Base-by-base conservation (phyloP, 2,329 filamentous ascomycete species). In the Fusarium verticillioides region DNA sequence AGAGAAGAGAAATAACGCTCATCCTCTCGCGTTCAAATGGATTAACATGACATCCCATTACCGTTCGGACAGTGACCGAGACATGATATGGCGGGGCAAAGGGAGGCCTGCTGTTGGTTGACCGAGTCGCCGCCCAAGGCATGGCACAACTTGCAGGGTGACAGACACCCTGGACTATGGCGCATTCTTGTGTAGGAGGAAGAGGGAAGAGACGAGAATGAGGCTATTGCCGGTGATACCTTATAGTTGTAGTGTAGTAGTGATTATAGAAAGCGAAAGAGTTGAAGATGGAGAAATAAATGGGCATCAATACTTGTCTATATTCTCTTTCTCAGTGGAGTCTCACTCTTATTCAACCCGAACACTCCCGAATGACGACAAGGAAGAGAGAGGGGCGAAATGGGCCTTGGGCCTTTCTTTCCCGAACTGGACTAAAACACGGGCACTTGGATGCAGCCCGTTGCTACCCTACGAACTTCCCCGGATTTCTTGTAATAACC, bases 41-140 rank as follows among this genome's bases (percentile, higher is more conserved):
- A 69, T 72, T 68, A 60, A 64, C 72, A 75, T 70, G 70, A 74
- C 70, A 73, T 57, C 21, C 28, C 53, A 66, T 68, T 73, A 61
- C 58, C 50, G 53, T 73, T 78, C 75, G 75, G 75, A 77, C 65
- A 68, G 74, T 77, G 75, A 77, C 75, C 75, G 75, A 77, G 75
- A 75, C 56, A 63, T 44, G 61, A 71, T 43, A 66, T 65, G 57
- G 63, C 73, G 67, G 74, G 66, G 64, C 70, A 74, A 65, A 65
- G 59, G 64, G 57, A 70, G 66, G 52, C 66, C 65, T 73, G 63
- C 70, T 54, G 70, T 69, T 77, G 75, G 74, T 63, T 53, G 47
- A 37, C 63, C 57, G 61, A 63, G 63, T 52, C 65, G 50, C 60
- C 68, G 60, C 65, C 40, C 44, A 34, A 49, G 61, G 63, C 62